Conservation (phyloP, 805 yeast genomes). For the Sporopachydermia quercuum region DNA sequence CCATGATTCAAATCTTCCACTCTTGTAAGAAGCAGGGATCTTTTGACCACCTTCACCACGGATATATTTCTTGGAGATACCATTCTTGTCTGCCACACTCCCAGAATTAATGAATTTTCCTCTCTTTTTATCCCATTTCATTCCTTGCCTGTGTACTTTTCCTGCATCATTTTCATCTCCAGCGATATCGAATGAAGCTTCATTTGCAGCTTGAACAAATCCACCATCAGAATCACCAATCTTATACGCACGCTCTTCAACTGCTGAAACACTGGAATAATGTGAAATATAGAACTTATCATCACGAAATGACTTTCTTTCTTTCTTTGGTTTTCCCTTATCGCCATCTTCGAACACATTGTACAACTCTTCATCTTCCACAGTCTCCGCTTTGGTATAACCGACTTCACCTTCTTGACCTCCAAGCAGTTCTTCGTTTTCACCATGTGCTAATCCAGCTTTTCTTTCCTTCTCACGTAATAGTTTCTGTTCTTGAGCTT, state of each 20-base stretch:
- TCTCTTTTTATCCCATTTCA: slow-evolving; percentile 88
- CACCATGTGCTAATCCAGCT: slow-evolving; percentile 62
- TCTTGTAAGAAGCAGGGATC: slow-evolving; percentile 80
- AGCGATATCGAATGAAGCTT: slow-evolving; percentile 73
- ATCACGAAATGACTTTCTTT: slow-evolving; percentile 50
- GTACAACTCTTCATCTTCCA: slow-evolving; percentile 24
- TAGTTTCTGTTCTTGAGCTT: slow-evolving; percentile 56
- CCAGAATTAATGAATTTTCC: slow-evolving; percentile 75
- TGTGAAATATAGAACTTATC: slow-evolving; percentile 73
- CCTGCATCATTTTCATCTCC: slow-evolving; percentile 54
- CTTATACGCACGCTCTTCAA: slow-evolving; percentile 68
- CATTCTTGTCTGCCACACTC: slow-evolving; percentile 46
- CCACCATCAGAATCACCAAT: slow-evolving; percentile 22
- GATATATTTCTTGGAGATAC: slow-evolving; percentile 44
- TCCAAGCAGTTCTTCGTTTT: slow-evolving; percentile 53
- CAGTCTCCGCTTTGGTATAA: slow-evolving; percentile 16
- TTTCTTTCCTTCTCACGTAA: slow-evolving; percentile 56
- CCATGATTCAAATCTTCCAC: slow-evolving; percentile 93
- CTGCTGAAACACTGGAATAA: slow-evolving; percentile 66
- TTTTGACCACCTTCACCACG: slow-evolving; percentile 89
- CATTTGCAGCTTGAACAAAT: slow-evolving; percentile 72
- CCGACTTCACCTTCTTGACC: slow-evolving; percentile 16
- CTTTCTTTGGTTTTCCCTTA: slow-evolving; percentile 16
- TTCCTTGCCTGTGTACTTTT: slow-evolving; percentile 48
- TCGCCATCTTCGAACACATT: slow-evolving; percentile 28